A percentile compares a stretch with the other conserved stretches of the same genome.
phyloP scores from a whole-genome alignment of 2,329 filamentous ascomycete species.

The Pseudovirgaria hyperparasitica region DNA sequence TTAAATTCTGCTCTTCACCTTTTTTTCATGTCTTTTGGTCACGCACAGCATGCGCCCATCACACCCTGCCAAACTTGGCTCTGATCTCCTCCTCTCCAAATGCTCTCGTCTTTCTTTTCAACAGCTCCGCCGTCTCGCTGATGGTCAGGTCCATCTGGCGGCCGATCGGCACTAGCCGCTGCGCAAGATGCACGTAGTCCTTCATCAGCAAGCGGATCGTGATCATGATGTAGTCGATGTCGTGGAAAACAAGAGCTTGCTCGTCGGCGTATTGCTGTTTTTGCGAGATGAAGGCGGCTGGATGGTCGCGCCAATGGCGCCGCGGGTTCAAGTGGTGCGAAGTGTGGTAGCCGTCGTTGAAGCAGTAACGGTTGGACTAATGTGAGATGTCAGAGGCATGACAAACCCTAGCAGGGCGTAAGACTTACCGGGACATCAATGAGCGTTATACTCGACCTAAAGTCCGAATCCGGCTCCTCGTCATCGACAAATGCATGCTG shows the following conservation, averaged over 20 bases:
- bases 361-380: constrained; percentile 69
- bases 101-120: constrained; percentile 50
- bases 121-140: constrained; percentile 49
- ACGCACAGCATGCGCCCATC: too few species aligned
- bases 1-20: too few species aligned
- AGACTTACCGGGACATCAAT: constrained; percentile 61
- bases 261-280: constrained; percentile 55
- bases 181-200: constrained; percentile 57
- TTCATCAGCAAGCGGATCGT: constrained; percentile 56
- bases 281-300: constrained; percentile 56
- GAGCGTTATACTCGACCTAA: constrained; percentile 64
- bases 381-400: background rate
- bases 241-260: constrained; percentile 62
- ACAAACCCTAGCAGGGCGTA: background rate
- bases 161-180: constrained; percentile 61
- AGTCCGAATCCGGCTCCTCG: constrained; percentile 63
- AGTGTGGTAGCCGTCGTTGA: constrained; percentile 74
- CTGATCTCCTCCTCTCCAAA: constrained; percentile 55
- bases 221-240: constrained; percentile 71
- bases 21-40: too few species aligned
- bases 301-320: constrained; percentile 73
- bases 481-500: constrained; percentile 73
- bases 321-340: constrained; percentile 68
- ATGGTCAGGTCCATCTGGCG: constrained; percentile 54
- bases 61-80: constrained; percentile 40